Evolutionary conservation across 1,139 yeast species (phyloP), one percentile per base, ranked within the genome.

Genomic region (Sugiyamaella grinbergsii): DNA sequence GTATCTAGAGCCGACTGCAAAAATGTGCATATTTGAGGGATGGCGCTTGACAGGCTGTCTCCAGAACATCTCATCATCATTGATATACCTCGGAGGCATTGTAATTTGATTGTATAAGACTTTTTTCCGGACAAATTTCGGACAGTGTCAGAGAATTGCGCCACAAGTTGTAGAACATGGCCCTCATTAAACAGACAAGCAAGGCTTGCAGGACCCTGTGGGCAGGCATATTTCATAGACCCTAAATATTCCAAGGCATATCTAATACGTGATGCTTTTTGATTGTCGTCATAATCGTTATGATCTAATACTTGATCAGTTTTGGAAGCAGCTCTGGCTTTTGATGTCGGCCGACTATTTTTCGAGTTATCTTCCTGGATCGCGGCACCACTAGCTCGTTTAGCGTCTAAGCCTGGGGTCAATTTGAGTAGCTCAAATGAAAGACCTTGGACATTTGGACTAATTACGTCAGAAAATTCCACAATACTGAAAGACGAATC

Each of bases 11-110:
- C 85, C 0, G 93, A 82, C 62, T 90, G 97, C 16, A 94, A 71
- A 60, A 95, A 86, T 0, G 95, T 85, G 52, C 90, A 84, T 4
- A 94, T 79, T 64, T 93, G 98, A 0, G 97, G 96, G 31, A 91
- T 71, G 0, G 95, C 93, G 3, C 89, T 79, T 2, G 85, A 80
- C 15, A 88, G 80, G 1, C 84, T 77, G 3, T 75, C 66, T 4
- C 82, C 81, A 24, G 86, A 75, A n/a, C 82, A 75, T 46, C 76
- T 74, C 18, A 88, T 80, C 34, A 91, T 70, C 56, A 84, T 81
- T 41, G 82, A 80, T 34, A 93, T 78, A 0, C 96, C 96, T 49
- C 80, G 73, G 6, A 93, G 75, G 1, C 95, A 85, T 40, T 82
- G 78, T 1, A 83, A 71, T 62, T 88, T 88, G 51, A 87, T 91